Evolutionary conservation across 148 eudicot genomes (phyloP), one percentile per base, ranked within the genome.

Genomic region (Nyssa sinensis): DNA sequence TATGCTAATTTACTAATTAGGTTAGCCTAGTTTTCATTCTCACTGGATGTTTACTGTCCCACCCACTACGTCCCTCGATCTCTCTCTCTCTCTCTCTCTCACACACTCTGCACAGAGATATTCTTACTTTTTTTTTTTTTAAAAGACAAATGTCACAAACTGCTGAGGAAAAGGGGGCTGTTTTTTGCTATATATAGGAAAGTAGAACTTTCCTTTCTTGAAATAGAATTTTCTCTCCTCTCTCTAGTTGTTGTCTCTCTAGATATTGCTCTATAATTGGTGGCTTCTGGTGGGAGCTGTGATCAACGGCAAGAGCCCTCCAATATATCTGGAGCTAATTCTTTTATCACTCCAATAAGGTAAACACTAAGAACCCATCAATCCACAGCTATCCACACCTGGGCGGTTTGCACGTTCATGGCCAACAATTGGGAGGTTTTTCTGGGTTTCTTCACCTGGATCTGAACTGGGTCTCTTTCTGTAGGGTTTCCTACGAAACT

Each of bases 301-400:
- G 32, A 27, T 28, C 12, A 28, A 27, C 33, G 16, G 64, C 13
- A 61, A 61, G 64, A 30, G 10, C 66, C 37, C 66, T 63, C 39
- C 25, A 19, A 1, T 11, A 17, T 25, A 12, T 7, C 13, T 14
- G 24, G 30, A 11, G 8, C 25, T n/a, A n/a, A n/a, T 34, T 5
- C 17, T 30, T 63, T 63, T 63, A 14, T 17, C 66, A 63, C 66
- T 63, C 23, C 66, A 5, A 63, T 35, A 63, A 63, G 66, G 19
- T 63, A 9, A 63, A 63, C 37, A 63, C 35, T 63, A 11, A 63
- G 1, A 12, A 30, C 35, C 35, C 65, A 16, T 34, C 35, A 62
- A 62, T 62, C 65, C 30, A 28, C n/a, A 53, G 4, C 59, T 25
- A 28, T 62, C 65, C 30, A 13, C 29, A 21, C 23, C 29, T 62